Evolutionary conservation across 768 basidiomycete species (phyloP), one percentile per base, ranked within the genome.

Genomic region (Lactarius hatsudake): DNA sequence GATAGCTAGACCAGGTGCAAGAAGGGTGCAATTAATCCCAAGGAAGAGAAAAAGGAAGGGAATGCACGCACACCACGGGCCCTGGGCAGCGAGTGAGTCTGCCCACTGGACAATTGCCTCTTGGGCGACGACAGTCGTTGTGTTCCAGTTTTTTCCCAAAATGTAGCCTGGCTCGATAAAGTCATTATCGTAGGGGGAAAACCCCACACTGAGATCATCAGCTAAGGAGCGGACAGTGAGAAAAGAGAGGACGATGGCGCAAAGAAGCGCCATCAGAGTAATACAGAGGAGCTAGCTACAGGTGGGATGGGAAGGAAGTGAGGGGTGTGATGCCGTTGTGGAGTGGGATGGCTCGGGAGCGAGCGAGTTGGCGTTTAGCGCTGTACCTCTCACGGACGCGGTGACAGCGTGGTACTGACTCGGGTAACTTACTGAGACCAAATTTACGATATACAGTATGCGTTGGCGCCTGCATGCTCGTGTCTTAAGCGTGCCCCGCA

Each of bases 341-440:
- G 32, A 7, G 30, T 48, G 20, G 45, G 45, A 28, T 6, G n/a
- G 13, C 13, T 5, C 5, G 20, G 4, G 75, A 15, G 38, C 38
- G 51, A 71, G 64, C 30, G 67, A 61, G 36, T 54, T 56, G 13
- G 74, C 63, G n/a, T 58, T 75, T 75, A 18, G 55, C 59, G 17
- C 66, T 56, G 18, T 72, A 34, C 71, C 18, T n/a, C 72, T 26
- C 61, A 75, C 63, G 15, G 13, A 40, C 15, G 5, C 32, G 38
- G 38, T 40, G 62, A 65, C 71, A 71, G 78, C 42, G 42, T 2
- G 77, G 70, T n/a, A 78, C 56, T n/a, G n/a, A n/a, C n/a, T n/a
- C n/a, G n/a, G n/a, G n/a, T n/a, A n/a, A n/a, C n/a, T n/a, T n/a
- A n/a, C n/a, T 15, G 75, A 38, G 64, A 74, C 74, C 32, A 7